Base-by-base conservation (phyloP, 2,329 filamentous ascomycete species). In the Parasarocladium wereldwijsianum region DNA sequence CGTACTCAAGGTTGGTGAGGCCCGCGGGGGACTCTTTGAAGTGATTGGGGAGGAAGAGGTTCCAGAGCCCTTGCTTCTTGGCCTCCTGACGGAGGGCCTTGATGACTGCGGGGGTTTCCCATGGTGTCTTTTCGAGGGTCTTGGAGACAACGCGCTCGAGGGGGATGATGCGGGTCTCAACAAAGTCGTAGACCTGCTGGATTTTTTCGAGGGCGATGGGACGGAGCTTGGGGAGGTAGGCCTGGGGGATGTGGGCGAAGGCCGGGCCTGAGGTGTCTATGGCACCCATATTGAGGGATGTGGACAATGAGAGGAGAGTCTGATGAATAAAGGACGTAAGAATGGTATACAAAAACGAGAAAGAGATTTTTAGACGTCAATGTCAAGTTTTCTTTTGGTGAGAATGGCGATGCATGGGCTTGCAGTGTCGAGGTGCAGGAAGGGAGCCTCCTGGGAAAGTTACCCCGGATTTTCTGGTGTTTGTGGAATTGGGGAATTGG, bases 1-100 rank as follows among this genome's bases (percentile, higher is more conserved):
- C 86, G 49, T 94, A 94, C 55, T 93, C 85, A 32, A 93, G 62
- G 54, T 93, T 93, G 34, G 73, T 81, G 57, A 83, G 90, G 9
- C 85, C 85, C n/a, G 28, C 28, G n/a, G 84, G 82, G 5, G 82
- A 85, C 58, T 92, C 80, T 52, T 78, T 81, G 65, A 92, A 93
- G 57, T 92, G 83, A 43, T 79, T 84, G 36, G 85, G 80, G 42
- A 94, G 55, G 62, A 93, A 94, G 71, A 94, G 76, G 55, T 94
- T 94, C 84, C 85, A 93, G 28, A 94, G 62, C 1, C 85, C 86
- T 12, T 86, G 64, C 39, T 76, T 66, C 47, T 66, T 69, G 22
- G 84, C 86, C 50, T 81, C 77, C 38, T 58, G 62, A 64, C 93
- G 93, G 38, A 93, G 65, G 32, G 85, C 74, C 40, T 93, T 84